phyloP scores from a whole-genome alignment of 805 yeast genomes.

The Dipodascopsis uninucleata region DNA sequence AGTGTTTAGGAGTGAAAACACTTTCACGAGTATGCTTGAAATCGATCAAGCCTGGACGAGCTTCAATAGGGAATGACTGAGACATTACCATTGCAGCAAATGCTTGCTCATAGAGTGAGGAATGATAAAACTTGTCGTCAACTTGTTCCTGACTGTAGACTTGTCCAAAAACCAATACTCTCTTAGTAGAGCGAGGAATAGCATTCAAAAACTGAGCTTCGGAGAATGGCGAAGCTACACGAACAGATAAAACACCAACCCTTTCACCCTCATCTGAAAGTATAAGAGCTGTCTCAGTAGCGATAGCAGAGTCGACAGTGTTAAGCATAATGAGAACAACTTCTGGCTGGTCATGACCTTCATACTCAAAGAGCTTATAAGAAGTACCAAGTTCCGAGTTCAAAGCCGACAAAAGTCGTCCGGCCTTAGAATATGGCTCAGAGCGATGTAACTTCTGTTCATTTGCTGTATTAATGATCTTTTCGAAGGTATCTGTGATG shows the following conservation, averaged over 20 bases:
- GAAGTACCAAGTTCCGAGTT: slow-evolving; percentile 53
- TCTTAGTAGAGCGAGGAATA: slow-evolving; percentile 56
- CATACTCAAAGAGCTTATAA: slow-evolving; percentile 64
- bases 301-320: slow-evolving; percentile 57
- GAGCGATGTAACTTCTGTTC: slow-evolving; percentile 15
- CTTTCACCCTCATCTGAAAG: slow-evolving; percentile 38
- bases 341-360: slow-evolving; percentile 58
- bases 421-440: slow-evolving; percentile 23
- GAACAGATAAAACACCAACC: slow-evolving; percentile 65
- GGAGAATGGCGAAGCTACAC: slow-evolving; percentile 80
- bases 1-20: slow-evolving; percentile 17
- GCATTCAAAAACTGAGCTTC: slow-evolving; percentile 53
- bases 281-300: slow-evolving; percentile 45
- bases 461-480: slow-evolving; percentile 2
- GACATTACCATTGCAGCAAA: slow-evolving; percentile 61
- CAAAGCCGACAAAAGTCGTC: slow-evolving; percentile 43
- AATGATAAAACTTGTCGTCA: slow-evolving; percentile 36
- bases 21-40: slow-evolving; percentile 34
- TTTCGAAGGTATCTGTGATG: slow-evolving; percentile 26
- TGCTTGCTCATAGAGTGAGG: slow-evolving; percentile 64
- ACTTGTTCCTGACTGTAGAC: slow-evolving; percentile 36
- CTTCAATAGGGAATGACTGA: slow-evolving; percentile 28
- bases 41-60: slow-evolving; percentile 31
- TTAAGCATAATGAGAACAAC: slow-evolving; percentile 84
- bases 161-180: slow-evolving; percentile 68